These are phyloP conservation scores for Mesembryanthemum crystallinum DNA, from an alignment of 148 eudicot genomes.

Conservation along the genomic window DNA sequence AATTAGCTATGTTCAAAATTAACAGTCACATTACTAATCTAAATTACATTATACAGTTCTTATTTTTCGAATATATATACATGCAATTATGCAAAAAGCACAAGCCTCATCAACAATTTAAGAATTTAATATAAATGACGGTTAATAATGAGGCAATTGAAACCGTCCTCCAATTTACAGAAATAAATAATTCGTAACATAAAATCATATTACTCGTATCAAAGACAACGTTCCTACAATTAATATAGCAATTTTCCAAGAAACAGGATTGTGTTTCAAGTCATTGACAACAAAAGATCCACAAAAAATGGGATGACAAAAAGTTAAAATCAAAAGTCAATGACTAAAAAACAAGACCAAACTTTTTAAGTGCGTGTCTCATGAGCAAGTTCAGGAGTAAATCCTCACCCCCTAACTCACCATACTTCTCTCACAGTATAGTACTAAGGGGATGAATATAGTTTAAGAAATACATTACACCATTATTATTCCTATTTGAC, in stretches of 20 bases:
- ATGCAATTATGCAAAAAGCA: no score
- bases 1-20: no score
- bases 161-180: no score
- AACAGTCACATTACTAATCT: no score
- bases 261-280: slow-evolving; percentile 10
- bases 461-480: no score
- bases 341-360: slow-evolving; percentile 5
- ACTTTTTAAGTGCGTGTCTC: not conserved
- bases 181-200: not conserved
- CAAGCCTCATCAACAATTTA: no score
- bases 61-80: no score
- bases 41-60: no score
- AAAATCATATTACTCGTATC: not conserved
- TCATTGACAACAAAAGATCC: slow-evolving; percentile 4
- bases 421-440: not conserved
- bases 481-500: no score
- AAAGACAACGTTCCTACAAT: not conserved
- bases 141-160: no score
- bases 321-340: slow-evolving; percentile 18
- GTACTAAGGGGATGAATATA: not conserved
- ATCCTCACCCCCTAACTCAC: not conserved
- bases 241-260: not conserved
- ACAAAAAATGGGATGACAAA: slow-evolving; percentile 6
- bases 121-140: no score
- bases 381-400: slow-evolving; percentile 6